Conservation (phyloP, 441 rosid genomes). For the Codiaeum variegatum region DNA sequence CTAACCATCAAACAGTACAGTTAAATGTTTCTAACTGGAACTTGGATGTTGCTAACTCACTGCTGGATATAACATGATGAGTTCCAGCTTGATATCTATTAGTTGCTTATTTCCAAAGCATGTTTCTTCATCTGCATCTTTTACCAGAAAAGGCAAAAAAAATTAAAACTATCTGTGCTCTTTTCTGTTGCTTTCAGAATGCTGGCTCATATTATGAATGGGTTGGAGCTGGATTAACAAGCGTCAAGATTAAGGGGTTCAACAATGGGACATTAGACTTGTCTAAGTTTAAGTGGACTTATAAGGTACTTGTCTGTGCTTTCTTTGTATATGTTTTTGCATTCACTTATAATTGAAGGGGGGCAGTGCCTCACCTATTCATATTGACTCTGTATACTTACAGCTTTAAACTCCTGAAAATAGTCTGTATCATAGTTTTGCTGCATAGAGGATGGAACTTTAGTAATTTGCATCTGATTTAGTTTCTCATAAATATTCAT, state of each 20-base stretch:
- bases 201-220: constrained; percentile 89
- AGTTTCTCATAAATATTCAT: background rate
- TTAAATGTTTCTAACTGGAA: background rate
- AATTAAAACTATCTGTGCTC: background rate
- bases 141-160: constrained; percentile 4
- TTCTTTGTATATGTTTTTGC: background rate
- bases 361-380: background rate
- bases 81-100: background rate
- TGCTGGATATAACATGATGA: constrained; percentile 1
- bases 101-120: background rate
- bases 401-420: background rate
- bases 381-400: background rate
- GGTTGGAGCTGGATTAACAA: constrained; percentile 71
- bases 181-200: constrained; percentile 45
- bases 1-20: background rate
- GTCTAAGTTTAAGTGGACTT: constrained; percentile 60
- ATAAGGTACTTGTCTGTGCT: constrained; percentile 53
- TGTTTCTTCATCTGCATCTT: background rate
- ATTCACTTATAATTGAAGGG: background rate
- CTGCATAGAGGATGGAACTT: background rate
- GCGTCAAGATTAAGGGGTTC: constrained; percentile 71
- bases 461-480: background rate
- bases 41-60: background rate
- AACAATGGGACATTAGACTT: constrained; percentile 67
- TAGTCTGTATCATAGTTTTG: background rate